These are phyloP conservation scores for Sphenostylis stenocarpa DNA, from an alignment of 306 rosid species.

Conservation along the genomic window DNA sequence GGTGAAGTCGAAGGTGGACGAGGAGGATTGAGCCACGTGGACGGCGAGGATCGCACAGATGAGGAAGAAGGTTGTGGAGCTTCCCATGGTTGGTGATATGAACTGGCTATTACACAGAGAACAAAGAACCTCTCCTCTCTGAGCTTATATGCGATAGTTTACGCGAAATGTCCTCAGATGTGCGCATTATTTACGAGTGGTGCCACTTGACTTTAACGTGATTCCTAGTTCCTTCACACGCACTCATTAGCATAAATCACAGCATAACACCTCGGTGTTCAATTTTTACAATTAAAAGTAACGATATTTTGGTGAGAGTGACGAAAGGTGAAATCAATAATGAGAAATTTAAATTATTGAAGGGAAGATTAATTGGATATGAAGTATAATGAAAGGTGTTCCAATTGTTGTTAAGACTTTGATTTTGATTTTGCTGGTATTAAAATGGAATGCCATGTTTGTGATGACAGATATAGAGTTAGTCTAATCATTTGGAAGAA, in stretches of 20 bases:
- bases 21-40: constrained; percentile 41
- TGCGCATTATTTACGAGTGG: constrained; percentile 29
- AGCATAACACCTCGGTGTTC: background rate
- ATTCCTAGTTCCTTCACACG: constrained; percentile 25
- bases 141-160: constrained; percentile 33
- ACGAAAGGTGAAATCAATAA: too few relatives aligned
- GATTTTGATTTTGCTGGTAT: too few relatives aligned
- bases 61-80: constrained; percentile 35
- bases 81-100: constrained; percentile 40
- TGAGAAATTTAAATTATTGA: too few relatives aligned
- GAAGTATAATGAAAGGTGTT: too few relatives aligned
- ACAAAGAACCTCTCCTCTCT: background rate
- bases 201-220: constrained; percentile 53
- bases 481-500: too few relatives aligned
- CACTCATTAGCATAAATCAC: constrained; percentile 19
- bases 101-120: background rate
- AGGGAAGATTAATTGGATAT: too few relatives aligned
- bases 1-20: constrained; percentile 29
- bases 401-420: too few relatives aligned
- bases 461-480: too few relatives aligned
- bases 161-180: constrained; percentile 34
- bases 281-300: background rate
- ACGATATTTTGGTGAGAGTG: too few relatives aligned
- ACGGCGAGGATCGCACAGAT: constrained; percentile 58
- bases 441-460: too few relatives aligned